Evolutionary conservation across 192 early-diverging fungal genomes (phyloP).

Genomic region (Rhizophagus prolifer): DNA sequence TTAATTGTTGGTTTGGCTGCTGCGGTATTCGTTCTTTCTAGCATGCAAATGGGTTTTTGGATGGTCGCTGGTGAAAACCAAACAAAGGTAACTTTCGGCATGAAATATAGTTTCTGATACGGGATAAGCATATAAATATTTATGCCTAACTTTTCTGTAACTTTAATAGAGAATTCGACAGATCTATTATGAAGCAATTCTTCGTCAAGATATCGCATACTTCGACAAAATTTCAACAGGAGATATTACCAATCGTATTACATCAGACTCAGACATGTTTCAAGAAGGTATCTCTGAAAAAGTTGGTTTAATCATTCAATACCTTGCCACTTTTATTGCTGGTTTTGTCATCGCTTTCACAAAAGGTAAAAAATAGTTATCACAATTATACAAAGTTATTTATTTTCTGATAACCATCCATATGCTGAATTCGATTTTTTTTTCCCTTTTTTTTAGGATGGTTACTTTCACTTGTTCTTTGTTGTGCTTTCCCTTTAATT

Average conservation of each 20-base stretch:
- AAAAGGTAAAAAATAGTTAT: slow-evolving; percentile 32
- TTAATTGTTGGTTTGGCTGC: slow-evolving; percentile 48
- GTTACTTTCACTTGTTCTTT: slow-evolving; percentile 79
- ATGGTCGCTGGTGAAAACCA: slow-evolving; percentile 59
- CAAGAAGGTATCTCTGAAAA: slow-evolving; percentile 91
- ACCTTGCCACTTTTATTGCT: slow-evolving; percentile 64
- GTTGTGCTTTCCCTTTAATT: slow-evolving; percentile 75
- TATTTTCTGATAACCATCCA: not conserved
- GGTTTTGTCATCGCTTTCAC: slow-evolving; percentile 79
- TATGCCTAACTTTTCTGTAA: not conserved
- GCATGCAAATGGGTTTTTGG: slow-evolving; percentile 64
- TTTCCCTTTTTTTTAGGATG: slow-evolving; percentile 69
- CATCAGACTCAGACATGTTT: slow-evolving; percentile 51
- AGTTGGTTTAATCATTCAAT: slow-evolving; percentile 68
- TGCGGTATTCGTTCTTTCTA: slow-evolving; percentile 54
- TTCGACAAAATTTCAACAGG: slow-evolving; percentile 78
- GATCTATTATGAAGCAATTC: slow-evolving; percentile 68
- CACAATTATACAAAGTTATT: slow-evolving; percentile 3
- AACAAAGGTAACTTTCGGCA: slow-evolving; percentile 29
- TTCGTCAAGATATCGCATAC: slow-evolving; percentile 87
- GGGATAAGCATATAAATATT: not conserved
- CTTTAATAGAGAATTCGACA: slow-evolving; percentile 60
- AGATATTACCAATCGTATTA: slow-evolving; percentile 63
- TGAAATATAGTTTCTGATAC: not conserved
- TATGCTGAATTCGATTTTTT: slow-evolving; percentile 36